Base-by-base conservation (phyloP, 2,329 filamentous ascomycete species). In the Pseudogymnoascus sp. region DNA sequence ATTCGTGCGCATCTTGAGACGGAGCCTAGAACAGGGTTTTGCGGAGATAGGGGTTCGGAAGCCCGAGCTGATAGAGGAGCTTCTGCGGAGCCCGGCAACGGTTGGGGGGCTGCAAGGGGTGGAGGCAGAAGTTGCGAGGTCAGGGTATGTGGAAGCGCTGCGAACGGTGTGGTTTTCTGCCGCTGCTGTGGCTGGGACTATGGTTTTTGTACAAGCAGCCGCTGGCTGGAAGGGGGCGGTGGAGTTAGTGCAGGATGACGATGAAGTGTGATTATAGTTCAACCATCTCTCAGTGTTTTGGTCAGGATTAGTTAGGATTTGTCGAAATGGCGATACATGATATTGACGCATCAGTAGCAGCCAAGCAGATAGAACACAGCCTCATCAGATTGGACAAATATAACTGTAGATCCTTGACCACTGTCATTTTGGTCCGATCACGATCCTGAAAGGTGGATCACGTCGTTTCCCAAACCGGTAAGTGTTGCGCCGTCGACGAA, bases 61-160 rank as follows among this genome's bases (percentile, higher is more conserved):
- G 58, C 74, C 72, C 2, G 73, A 78, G 1, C 70, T 87, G 16
- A 75, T 86, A 1, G 74, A 80, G n/a, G 76, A 75, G 58, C 71
- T 87, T 11, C 67, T 86, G 8, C 85, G 84, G 0, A 84, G 81
- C 65, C 85, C 85, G 2, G 82, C 79, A 1, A 69, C 84, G 12
- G 83, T 86, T 0, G 71, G 73, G 30, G 69, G 68, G 9, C 66
- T 87, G 43, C 65, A 73, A 0, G 83, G 82, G 0, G 67, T 72
- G 6, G 81, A 85, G 63, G 77, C 72, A 39, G 70, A 74, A 7
- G 73, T 85, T 25, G 84, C 84, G 0, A 69, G 84, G 1, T 62
- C 71, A 11, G 78, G 78, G 1, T 87, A 86, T 67, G 76, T 80
- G 60, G 73, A 75, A n/a, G 82, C 79, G 0, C 66, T 86, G 18